Percentiles rank a stretch among this genome's conserved stretches.
phyloP scores from a whole-genome alignment of 257 asterid genomes.

The Jacaranda mimosifolia region DNA sequence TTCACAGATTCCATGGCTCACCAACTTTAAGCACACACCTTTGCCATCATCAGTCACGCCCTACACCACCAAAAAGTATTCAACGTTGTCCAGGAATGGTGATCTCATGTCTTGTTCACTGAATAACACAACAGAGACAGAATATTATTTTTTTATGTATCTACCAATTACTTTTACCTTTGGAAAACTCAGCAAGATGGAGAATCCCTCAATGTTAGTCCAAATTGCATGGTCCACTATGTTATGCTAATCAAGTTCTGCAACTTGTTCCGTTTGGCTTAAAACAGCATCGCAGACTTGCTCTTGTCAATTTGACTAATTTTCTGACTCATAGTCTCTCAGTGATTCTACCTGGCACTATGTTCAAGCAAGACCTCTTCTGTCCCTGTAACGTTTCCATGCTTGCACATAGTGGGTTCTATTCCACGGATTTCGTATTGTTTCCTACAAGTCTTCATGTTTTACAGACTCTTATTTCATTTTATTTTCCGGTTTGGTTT shows the following conservation, averaged over 20 bases:
- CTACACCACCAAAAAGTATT: not conserved
- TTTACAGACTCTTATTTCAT: constrained; percentile 5
- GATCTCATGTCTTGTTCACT: not conserved
- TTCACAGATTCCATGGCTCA: not conserved
- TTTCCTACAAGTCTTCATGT: constrained; percentile 21
- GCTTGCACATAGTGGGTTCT: constrained; percentile 6
- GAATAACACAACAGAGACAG: not conserved
- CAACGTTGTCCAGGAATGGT: not conserved
- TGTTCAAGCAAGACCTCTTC: constrained; percentile 12
- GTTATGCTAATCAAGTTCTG: constrained; percentile 9
- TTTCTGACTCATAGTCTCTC: not conserved
- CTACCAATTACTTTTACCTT: not conserved
- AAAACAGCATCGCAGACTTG: not conserved
- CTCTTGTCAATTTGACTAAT: not conserved
- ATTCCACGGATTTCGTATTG: not conserved
- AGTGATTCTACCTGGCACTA: constrained; percentile 4
- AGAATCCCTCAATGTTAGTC: not conserved
- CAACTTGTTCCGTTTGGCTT: not conserved
- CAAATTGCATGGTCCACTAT: not conserved
- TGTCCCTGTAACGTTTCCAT: not conserved
- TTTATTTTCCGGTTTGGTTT: constrained; percentile 17
- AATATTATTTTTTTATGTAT: not conserved
- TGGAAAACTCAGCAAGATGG: constrained; percentile 6
- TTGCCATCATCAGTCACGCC: not conserved
- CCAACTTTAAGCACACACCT: not conserved